Percentiles rank a stretch among this genome's conserved stretches.
Evolutionary conservation across 192 early-diverging fungal species (phyloP).

Genomic region (Mycoemilia scoparia): DNA sequence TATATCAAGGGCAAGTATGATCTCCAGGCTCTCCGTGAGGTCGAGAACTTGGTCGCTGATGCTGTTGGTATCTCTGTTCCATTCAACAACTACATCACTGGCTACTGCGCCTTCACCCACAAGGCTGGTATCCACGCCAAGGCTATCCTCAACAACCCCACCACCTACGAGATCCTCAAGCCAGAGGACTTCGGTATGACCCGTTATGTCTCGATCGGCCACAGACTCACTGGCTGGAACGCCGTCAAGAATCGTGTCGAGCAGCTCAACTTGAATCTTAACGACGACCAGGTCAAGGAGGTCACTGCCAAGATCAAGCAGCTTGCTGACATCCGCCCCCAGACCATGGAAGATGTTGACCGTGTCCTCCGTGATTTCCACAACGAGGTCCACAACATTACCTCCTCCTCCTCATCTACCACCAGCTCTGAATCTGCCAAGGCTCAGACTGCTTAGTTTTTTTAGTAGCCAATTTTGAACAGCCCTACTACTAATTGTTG

Average conservation of each 20-base stretch:
- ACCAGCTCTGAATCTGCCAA: no score
- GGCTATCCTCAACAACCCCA: slow-evolving; percentile 97
- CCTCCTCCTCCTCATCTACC: no score
- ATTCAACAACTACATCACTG: slow-evolving; percentile 99
- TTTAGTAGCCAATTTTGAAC: no score
- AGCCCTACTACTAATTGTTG: no score
- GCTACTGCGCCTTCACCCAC: slow-evolving; percentile 97
- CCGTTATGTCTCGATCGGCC: slow-evolving; percentile 90
- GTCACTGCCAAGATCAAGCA: slow-evolving; percentile 90
- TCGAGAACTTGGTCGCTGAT: slow-evolving; percentile 94
- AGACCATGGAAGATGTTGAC: slow-evolving; percentile 88
- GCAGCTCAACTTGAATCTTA: slow-evolving; percentile 66
- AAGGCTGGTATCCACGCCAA: slow-evolving; percentile 99
- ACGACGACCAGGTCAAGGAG: slow-evolving; percentile 78
- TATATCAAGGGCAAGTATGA: slow-evolving; percentile 90
- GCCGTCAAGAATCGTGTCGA: slow-evolving; percentile 97
- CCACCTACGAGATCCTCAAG: slow-evolving; percentile 94
- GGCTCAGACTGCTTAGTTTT: no score
- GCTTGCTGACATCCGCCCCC: slow-evolving; percentile 82
- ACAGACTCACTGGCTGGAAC: slow-evolving; percentile 96
- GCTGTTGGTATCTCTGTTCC: slow-evolving; percentile 88
- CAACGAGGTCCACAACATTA: slow-evolving; percentile 7
- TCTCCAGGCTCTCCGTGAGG: slow-evolving; percentile 74
- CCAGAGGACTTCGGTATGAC: slow-evolving; percentile 99
- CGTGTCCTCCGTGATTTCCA: slow-evolving; percentile 58